Evolutionary conservation across 2,329 filamentous ascomycete genomes (phyloP).

Genomic region (Berkeleyomyces basicola): DNA sequence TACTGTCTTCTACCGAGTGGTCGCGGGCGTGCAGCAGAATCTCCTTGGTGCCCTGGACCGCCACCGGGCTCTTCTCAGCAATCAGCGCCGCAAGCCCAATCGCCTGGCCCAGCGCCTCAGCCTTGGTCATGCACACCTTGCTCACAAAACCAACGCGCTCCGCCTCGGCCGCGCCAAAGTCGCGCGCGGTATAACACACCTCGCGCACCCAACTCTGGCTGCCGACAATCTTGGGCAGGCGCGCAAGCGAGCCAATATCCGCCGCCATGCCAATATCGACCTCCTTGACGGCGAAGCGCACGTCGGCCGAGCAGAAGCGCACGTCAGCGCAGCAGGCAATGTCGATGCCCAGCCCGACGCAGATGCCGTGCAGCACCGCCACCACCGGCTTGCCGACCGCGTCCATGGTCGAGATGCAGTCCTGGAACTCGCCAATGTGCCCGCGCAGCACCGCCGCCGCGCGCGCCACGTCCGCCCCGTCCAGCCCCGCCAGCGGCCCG

Average conservation of each 20-base stretch:
- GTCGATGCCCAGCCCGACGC: slow-evolving; percentile 65
- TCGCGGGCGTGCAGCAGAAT: slow-evolving; percentile 69
- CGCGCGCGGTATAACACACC: slow-evolving; percentile 52
- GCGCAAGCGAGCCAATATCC: slow-evolving; percentile 58
- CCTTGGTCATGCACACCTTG: slow-evolving; percentile 46
- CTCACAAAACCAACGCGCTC: slow-evolving; percentile 53
- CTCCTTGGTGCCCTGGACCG: slow-evolving; percentile 76
- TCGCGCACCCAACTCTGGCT: slow-evolving; percentile 65
- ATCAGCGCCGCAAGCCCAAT: slow-evolving; percentile 48
- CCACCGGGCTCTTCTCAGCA: slow-evolving; percentile 71
- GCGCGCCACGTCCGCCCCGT: slow-evolving; percentile 41
- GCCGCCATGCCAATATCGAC: slow-evolving; percentile 70
- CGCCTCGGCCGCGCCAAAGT: slow-evolving; percentile 55
- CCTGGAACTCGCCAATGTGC: slow-evolving; percentile 66
- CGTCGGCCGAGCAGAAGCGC: slow-evolving; percentile 42
- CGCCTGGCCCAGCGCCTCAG: slow-evolving; percentile 42
- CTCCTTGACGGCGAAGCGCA: slow-evolving; percentile 58
- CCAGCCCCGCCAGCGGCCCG: slow-evolving; percentile 25
- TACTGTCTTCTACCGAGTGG: slow-evolving; percentile 58
- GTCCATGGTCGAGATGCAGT: slow-evolving; percentile 58
- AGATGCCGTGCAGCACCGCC: slow-evolving; percentile 61
- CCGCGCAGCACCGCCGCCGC: slow-evolving; percentile 44
- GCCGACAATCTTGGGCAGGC: slow-evolving; percentile 57
- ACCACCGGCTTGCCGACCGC: slow-evolving; percentile 87
- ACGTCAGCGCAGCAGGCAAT: slow-evolving; percentile 54